Conservation (phyloP, 495 filamentous ascomycete genomes). For the Tirmania nivea region DNA sequence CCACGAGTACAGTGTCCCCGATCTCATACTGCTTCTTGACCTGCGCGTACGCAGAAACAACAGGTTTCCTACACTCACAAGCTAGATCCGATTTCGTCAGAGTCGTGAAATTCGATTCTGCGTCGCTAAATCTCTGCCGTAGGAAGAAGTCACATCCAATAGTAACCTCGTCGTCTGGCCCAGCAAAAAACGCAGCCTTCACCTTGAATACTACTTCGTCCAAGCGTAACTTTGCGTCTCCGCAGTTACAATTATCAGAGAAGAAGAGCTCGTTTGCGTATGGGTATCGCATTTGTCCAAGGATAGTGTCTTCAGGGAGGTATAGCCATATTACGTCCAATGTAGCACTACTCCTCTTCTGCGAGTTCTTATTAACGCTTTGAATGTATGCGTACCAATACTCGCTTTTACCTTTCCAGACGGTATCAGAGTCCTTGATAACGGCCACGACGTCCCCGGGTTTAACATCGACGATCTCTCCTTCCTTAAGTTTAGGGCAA, state of each 20-base stretch:
- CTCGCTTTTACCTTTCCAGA: conserved; percentile 31
- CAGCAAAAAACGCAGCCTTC: conserved; percentile 32
- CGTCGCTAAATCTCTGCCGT: conserved; percentile 39
- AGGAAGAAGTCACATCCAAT: conserved; percentile 33
- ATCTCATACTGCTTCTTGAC: conserved; percentile 17
- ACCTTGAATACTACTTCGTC: conserved; percentile 33
- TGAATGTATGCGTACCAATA: conserved; percentile 50
- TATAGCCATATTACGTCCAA: conserved; percentile 56
- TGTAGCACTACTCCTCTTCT: conserved; percentile 5
- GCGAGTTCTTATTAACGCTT: conserved; percentile 21
- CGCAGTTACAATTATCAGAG: conserved; percentile 54
- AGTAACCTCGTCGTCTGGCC: conserved; percentile 17
- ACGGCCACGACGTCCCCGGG: conserved; percentile 32
- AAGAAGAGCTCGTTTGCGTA: conserved; percentile 50
- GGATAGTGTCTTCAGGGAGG: conserved; percentile 41
- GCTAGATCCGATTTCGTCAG: conserved; percentile 26
- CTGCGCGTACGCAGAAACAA: conserved; percentile 1
- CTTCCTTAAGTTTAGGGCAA: neutral
- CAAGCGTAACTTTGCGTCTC: conserved; percentile 23
- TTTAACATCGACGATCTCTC: conserved; percentile 10
- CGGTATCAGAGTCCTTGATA: conserved; percentile 25
- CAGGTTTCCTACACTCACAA: neutral
- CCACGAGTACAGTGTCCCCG: conserved; percentile 36
- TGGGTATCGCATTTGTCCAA: conserved; percentile 40
- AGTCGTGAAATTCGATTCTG: conserved; percentile 31